Conservation (phyloP, 108 stramenopile genomes). For the Fistulifera solaris region DNA sequence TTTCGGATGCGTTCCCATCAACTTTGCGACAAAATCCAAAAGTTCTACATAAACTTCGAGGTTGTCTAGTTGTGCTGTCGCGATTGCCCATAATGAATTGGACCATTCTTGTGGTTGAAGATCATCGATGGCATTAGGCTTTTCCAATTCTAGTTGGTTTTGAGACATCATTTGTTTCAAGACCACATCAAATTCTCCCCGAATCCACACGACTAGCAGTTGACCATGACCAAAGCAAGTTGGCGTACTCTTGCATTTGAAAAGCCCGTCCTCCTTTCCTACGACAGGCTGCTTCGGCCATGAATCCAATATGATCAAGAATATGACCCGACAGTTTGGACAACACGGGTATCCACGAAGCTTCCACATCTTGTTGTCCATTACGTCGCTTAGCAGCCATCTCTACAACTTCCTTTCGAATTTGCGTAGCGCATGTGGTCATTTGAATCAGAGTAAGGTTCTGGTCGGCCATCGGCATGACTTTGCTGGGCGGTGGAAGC, state of each 20-base stretch:
- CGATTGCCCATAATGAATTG: constrained; percentile 74
- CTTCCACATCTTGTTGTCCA: constrained; percentile 19
- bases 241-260: constrained; percentile 57
- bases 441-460: constrained; percentile 3
- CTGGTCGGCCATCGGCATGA: constrained; percentile 32
- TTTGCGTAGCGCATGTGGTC: constrained; percentile 15
- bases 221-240: constrained; percentile 52
- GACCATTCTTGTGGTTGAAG: constrained; percentile 49
- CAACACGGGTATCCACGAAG: constrained; percentile 55
- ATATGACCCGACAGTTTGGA: constrained; percentile 51
- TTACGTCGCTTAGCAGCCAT: constrained; percentile 16
- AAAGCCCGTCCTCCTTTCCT: constrained; percentile 8
- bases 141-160: constrained; percentile 5
- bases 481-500: constrained; percentile 43
- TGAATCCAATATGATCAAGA: constrained; percentile 47
- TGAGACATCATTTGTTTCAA: constrained; percentile 25
- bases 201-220: constrained; percentile 40
- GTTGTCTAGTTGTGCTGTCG: constrained; percentile 44
- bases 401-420: constrained; percentile 30
- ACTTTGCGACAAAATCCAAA: constrained; percentile 43
- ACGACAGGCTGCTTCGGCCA: constrained; percentile 5
- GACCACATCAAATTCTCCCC: constrained; percentile 33
- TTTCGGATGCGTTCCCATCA: constrained; percentile 36
- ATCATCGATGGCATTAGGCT: not conserved
- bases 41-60: constrained; percentile 25